Base-by-base conservation (phyloP, 306 rosid species). In the Cotoneaster glaucophyllus region DNA sequence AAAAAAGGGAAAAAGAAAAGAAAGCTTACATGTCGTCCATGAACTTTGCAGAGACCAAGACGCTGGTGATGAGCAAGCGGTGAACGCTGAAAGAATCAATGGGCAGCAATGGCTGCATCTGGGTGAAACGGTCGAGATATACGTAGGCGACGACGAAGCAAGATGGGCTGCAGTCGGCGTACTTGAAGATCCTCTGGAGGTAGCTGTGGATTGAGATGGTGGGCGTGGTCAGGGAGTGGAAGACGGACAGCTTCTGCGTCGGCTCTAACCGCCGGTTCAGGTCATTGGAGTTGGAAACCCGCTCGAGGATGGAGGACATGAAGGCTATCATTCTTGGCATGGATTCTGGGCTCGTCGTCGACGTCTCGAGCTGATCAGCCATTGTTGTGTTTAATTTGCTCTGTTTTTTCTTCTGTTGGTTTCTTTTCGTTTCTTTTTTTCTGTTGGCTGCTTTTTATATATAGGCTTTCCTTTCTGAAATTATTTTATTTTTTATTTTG, bases 91-190 rank as follows among this genome's bases (percentile, higher is more conserved):
- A 88, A 45, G 96, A 81, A 65, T 89, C 87, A 81, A 93, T 88
- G 1, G 92, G 92, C 79, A 89, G 52, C 21, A 83, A 66, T 18
- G 89, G 90, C 80, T 93, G 96, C 41, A 63, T 82, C 32, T 86
- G 96, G 17, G 89, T 82, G 83, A 93, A 93, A 25, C 98, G 96
- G 67, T 93, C 96, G 2, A 93, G 93, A 67, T 93, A 90, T 22
- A 90, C 93, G 76, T 93, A 93, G 6, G 98, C 96, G 10, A 93
- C 98, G 43, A 93, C 76, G 90, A 89, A 90, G 83, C 98, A 93
- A 1, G 95, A 93, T 0, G 90, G 88, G 74, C 98, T 93, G 41
- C 98, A 93, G 37, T 93, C 90, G 1, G 98, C 96, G 65, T 93
- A 93, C 88, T 87, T 90, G 88, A 93, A 89, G 74, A 93, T 93